Percentiles rank a stretch among this genome's conserved stretches.
Conservation (phyloP, 2,329 filamentous ascomycete genomes). For the Grosmannia huntii region DNA sequence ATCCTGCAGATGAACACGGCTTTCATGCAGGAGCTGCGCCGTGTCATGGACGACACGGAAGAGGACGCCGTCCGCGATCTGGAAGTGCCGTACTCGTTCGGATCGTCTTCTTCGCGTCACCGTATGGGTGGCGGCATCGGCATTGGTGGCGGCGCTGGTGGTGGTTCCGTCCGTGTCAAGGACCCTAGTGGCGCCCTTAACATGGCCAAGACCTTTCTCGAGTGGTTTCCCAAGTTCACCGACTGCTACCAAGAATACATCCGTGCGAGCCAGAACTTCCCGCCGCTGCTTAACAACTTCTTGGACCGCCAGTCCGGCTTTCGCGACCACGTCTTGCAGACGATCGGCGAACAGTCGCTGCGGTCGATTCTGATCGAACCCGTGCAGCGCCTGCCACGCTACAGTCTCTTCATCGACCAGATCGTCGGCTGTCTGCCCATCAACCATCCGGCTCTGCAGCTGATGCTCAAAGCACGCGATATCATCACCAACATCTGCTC, state of each 20-base stretch:
- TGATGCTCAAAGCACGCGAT: constrained; percentile 78
- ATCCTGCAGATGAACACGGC: constrained; percentile 72
- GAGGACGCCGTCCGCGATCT: constrained; percentile 68
- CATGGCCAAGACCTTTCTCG: constrained; percentile 69
- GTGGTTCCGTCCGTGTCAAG: constrained; percentile 33
- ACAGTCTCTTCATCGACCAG: constrained; percentile 92
- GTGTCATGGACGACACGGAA: constrained; percentile 71
- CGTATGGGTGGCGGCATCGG: constrained; percentile 18
- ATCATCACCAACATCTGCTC: constrained; percentile 95
- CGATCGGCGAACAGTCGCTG: constrained; percentile 77
- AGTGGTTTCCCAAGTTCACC: constrained; percentile 89
- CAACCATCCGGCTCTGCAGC: constrained; percentile 70
- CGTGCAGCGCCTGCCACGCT: constrained; percentile 84
- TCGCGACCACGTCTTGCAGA: constrained; percentile 63
- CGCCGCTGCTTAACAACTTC: constrained; percentile 65
- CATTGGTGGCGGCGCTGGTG: constrained; percentile 23
- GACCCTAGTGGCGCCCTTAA: constrained; percentile 68
- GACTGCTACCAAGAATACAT: constrained; percentile 91
- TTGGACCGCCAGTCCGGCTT: constrained; percentile 74
- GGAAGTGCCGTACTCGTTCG: constrained; percentile 34
- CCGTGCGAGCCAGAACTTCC: constrained; percentile 75
- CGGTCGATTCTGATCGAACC: constrained; percentile 92
- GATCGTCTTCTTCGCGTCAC: constrained; percentile 14
- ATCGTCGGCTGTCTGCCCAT: constrained; percentile 79
- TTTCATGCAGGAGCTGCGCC: constrained; percentile 66